A percentile compares a stretch with the other conserved stretches of the same genome.
These are phyloP conservation scores for Kwoniella sp. DNA, from an alignment of 768 basidiomycete genomes.

Conservation along the genomic window DNA sequence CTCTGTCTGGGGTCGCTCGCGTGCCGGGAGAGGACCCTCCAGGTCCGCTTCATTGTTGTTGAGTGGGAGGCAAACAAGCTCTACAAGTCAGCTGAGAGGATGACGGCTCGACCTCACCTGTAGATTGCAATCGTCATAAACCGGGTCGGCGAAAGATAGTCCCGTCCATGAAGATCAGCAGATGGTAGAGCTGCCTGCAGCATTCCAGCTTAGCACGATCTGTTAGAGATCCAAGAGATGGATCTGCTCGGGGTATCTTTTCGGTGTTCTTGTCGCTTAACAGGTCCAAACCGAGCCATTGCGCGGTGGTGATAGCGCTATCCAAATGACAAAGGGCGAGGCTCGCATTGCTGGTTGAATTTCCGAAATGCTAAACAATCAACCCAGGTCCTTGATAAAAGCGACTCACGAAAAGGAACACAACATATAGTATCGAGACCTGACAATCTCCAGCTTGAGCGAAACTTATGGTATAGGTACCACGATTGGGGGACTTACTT, in stretches of 20 bases:
- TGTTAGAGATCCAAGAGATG: background rate
- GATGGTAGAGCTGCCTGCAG: constrained; percentile 23
- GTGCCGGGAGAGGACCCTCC: background rate
- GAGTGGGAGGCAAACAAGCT: background rate
- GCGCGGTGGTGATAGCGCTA: constrained; percentile 20
- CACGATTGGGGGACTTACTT: constrained; percentile 11
- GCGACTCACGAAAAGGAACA: constrained; percentile 28
- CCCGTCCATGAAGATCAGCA: constrained; percentile 24
- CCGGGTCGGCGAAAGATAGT: constrained; percentile 17
- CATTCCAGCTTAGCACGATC: constrained; percentile 1
- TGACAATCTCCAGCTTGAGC: background rate
- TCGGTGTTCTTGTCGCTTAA: background rate
- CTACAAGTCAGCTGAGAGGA: background rate
- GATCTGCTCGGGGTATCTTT: background rate
- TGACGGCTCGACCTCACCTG: background rate
- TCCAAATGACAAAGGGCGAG: constrained; percentile 24
- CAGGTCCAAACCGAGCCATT: constrained; percentile 20
- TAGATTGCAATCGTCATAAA: constrained; percentile 15
- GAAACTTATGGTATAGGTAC: background rate
- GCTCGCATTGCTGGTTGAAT: constrained; percentile 17
- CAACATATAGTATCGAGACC: constrained; percentile 21
- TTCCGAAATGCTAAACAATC: constrained; percentile 24
- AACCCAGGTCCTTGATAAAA: background rate
- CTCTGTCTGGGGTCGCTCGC: background rate
- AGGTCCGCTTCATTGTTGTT: constrained; percentile 12